Base-by-base conservation (phyloP, 1,139 yeast species). In the Scheffersomyces cryptocercus region DNA sequence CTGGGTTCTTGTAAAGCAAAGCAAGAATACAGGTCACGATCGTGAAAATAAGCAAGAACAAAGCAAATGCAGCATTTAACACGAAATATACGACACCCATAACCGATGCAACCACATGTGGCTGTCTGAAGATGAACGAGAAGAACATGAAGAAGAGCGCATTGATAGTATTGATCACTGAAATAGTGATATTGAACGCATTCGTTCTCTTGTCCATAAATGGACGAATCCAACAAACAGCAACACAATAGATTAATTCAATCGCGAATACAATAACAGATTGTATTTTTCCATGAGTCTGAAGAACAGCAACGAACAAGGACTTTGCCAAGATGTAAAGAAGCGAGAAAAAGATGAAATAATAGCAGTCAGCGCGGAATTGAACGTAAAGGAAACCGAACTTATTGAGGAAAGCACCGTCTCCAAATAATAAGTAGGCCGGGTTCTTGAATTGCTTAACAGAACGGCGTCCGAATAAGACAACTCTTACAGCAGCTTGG, bases 141-240 rank as follows among this genome's bases (percentile, higher is more conserved):
- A 90, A 93, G 69, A 93, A 90, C 71, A 90, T 69, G 65, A 88
- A 91, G 70, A 93, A 86, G 42, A 93, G 67, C 1, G 97, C 83
- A 64, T 91, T 91, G 58, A 91, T 69, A 44, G 90, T 78, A 58
- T 85, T 87, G 55, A 93, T 83, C 36, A 88, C 79, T 29, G 88
- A 81, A 56, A 93, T 89, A 40, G 88, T 79, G 56, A 93, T 91
- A 67, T 91, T 93, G 77, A 91, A 88, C 28, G 83, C 85, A 61
- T 95, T 93, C 24, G 98, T 91, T 67, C 95, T 80, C 67, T 86
- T 90, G 70, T 93, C 98, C 93, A 95, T 84, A 63, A 81, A 93
- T 4, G 99, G 99, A 64, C 93, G 82, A 49, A 78, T 70, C 75
- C 81, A 77, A 58, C 91, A 84, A 30, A 90, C 58, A 1, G 73